Base-by-base conservation (phyloP, 805 yeast species). In the Metschnikowia peoriensis region DNA sequence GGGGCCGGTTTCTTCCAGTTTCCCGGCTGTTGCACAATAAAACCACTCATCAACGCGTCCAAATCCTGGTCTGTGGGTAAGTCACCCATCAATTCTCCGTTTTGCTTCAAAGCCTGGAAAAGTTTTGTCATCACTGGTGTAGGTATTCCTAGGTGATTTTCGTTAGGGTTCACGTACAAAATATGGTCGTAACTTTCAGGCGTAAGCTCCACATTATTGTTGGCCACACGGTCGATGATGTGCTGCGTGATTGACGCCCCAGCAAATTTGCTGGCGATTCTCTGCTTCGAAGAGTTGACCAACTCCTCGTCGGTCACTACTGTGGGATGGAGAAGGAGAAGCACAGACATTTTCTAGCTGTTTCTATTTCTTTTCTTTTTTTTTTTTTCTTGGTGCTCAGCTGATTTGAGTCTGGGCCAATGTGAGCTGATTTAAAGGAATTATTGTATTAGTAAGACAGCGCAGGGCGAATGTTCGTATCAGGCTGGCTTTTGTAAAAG, bases 41-140 rank as follows among this genome's bases (percentile, higher is more conserved):
- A 85, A 0, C 92, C 93, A 34, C 78, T 76, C 75, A 85, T 76
- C 48, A 88, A 72, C 28, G 84, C 92, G 60, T 85, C 86, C 49
- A 89, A 65, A 45, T 71, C 73, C 56, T 72, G 83, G 54, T 75
- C 78, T 7, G 59, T 58, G 4, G 85, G 84, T 51, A 82, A 72
- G 54, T 79, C 76, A 8, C 90, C 90, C 40, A 66, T 65, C 32
- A 85, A 67, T 37, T 53, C 66, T 27, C 89, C 89, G 22, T 69
- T 72, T 7, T 62, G 57, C 43, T 65, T 67, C 56, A 84, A 68
- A 1, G 79, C 62, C 7, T 65, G 65, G 57, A 61, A 69, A 7
- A 85, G 58, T 34, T 71, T 66, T 9, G 67, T 58, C 49, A 80
- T 72, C 38, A 81, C 67, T 43, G 69, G 66, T 59, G 62, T 56